These are phyloP conservation scores for Sarocladiaceae sp. DNA, from an alignment of 2,329 filamentous ascomycete species.

Conservation along the genomic window DNA sequence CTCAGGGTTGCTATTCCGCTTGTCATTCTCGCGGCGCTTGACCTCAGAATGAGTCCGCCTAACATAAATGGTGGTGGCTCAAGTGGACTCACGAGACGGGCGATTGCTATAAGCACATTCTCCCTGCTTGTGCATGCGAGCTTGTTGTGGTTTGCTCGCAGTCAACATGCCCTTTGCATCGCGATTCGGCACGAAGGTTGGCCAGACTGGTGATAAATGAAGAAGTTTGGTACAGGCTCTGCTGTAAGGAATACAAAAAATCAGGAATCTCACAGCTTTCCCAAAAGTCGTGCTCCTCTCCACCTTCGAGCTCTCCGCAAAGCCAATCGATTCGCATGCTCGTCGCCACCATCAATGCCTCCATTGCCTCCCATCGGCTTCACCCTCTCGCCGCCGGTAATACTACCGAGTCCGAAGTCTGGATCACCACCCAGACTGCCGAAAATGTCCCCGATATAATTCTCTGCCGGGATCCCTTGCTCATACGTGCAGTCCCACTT, in stretches of 20 bases:
- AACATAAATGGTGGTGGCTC: neutral
- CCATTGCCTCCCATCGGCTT: constrained; percentile 13
- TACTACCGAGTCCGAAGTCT: constrained; percentile 57
- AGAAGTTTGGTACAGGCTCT: neutral
- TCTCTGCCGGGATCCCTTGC: constrained; percentile 51
- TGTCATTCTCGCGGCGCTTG: constrained; percentile 63
- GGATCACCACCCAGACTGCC: constrained; percentile 62
- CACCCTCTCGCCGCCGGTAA: constrained; percentile 32
- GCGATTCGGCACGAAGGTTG: constrained; percentile 22
- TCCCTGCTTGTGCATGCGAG: constrained; percentile 29
- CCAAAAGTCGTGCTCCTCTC: neutral
- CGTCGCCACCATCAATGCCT: neutral
- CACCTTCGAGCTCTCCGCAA: neutral
- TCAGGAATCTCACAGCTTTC: neutral
- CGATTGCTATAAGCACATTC: constrained; percentile 23
- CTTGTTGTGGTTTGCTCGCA: constrained; percentile 28
- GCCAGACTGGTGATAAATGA: constrained; percentile 21
- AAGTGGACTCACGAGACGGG: neutral
- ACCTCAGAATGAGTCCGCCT: constrained; percentile 33
- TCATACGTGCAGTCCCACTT: constrained; percentile 58
- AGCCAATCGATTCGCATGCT: constrained; percentile 2
- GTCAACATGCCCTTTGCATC: constrained; percentile 29
- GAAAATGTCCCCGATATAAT: constrained; percentile 70
- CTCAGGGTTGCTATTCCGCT: constrained; percentile 63
- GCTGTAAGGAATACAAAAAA: neutral